These are phyloP conservation scores for Boletus speciosus DNA, from an alignment of 768 basidiomycete genomes.

Conservation along the genomic window DNA sequence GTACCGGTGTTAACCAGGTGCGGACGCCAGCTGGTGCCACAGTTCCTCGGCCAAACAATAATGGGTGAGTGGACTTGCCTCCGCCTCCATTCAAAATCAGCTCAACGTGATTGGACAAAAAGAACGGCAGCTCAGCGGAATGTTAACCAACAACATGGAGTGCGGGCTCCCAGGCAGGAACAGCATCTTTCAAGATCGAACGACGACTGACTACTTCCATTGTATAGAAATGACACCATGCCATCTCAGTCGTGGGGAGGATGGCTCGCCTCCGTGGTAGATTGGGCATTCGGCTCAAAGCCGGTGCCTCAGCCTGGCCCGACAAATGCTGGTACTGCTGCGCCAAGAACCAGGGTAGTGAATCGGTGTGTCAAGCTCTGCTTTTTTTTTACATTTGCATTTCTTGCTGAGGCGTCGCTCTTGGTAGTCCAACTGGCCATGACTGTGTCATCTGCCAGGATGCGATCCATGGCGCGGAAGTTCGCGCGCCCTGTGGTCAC, in stretches of 20 bases:
- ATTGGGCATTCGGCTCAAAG: neutral
- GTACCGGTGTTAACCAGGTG: neutral
- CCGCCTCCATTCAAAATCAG: neutral
- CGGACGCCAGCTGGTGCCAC: neutral
- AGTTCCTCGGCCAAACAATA: neutral
- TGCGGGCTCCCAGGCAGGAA: conserved; percentile 10
- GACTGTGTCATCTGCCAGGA: conserved; percentile 37
- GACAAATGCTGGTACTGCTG: neutral
- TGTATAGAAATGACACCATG: neutral
- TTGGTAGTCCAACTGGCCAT: conserved; percentile 22
- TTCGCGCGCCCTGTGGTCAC: conserved; percentile 35
- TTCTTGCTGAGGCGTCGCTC: neutral
- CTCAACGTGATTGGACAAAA: neutral
- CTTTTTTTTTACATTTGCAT: neutral
- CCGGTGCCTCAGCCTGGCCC: neutral
- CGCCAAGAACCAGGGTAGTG: neutral
- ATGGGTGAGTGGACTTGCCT: neutral
- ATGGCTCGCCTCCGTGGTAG: conserved; percentile 20
- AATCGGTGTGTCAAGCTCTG: conserved; percentile 14
- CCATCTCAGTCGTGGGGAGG: conserved; percentile 13
- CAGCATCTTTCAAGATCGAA: neutral
- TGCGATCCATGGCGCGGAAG: conserved; percentile 22
- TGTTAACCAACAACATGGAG: neutral
- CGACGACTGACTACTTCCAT: neutral
- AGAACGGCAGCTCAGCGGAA: conserved; percentile 5